Percentiles rank a stretch among this genome's conserved stretches.
These are phyloP conservation scores for Nothophytophthora sp. DNA, from an alignment of 352 stramenopile species.

Conservation along the genomic window DNA sequence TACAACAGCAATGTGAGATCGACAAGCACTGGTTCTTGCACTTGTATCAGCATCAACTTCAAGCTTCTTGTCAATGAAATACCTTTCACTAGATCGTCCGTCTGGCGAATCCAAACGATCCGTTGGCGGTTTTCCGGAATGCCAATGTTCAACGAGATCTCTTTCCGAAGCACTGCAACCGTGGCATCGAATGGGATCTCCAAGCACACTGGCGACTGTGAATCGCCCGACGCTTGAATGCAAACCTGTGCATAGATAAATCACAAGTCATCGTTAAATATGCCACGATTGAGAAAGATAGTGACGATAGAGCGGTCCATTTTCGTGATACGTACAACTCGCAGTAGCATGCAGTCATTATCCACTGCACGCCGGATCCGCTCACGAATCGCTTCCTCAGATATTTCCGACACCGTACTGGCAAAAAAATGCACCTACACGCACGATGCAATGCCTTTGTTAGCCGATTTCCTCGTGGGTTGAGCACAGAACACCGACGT, in stretches of 20 bases:
- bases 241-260: conserved; percentile 56
- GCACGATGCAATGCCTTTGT: background rate
- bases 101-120: conserved; percentile 91
- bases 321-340: conserved; percentile 72
- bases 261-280: conserved; percentile 6
- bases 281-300: background rate
- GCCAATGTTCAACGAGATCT: conserved; percentile 81
- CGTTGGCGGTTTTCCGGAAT: conserved; percentile 81
- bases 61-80: no score
- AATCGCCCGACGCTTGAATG: conserved; percentile 82
- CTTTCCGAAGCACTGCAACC: conserved; percentile 66
- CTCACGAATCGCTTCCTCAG: conserved; percentile 84
- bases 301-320: background rate
- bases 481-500: conserved; percentile 12
- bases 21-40: background rate
- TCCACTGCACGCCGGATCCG: conserved; percentile 81
- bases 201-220: conserved; percentile 73
- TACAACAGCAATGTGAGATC: conserved; percentile 2
- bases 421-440: conserved; percentile 86
- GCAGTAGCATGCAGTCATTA: conserved; percentile 87
- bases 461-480: background rate
- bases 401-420: conserved; percentile 73
- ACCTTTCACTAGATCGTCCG: conserved; percentile 85
- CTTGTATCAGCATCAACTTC: conserved; percentile 1
- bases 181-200: conserved; percentile 84